These are phyloP conservation scores for Wickerhamiella brachini DNA, from an alignment of 805 yeast genomes.

Conservation along the genomic window DNA sequence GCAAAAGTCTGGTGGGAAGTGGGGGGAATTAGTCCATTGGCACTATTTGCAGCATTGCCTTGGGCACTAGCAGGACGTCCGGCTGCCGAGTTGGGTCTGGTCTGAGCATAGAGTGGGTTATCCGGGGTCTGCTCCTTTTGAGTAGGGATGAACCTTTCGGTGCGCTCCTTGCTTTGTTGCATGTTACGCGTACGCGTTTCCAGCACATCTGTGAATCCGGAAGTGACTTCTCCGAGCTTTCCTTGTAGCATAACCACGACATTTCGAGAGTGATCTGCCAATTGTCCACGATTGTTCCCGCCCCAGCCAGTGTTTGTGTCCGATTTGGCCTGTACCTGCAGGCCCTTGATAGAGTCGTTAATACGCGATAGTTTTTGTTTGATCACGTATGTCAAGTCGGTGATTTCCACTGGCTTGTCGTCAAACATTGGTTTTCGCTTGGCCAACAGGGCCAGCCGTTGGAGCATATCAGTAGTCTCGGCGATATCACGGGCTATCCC, in stretches of 20 bases:
- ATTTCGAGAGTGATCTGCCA: constrained; percentile 63
- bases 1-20: not conserved
- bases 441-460: constrained; percentile 72
- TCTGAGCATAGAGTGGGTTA: constrained; percentile 24
- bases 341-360: constrained; percentile 51
- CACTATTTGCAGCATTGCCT: not conserved
- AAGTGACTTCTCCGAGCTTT: constrained; percentile 81
- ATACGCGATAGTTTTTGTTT: constrained; percentile 75
- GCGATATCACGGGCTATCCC: constrained; percentile 80
- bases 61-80: not conserved
- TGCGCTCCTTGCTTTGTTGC: constrained; percentile 61
- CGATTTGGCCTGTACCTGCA: constrained; percentile 41
- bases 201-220: constrained; percentile 80
- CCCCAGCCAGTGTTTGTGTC: constrained; percentile 24
- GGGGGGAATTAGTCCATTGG: not conserved
- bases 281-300: constrained; percentile 31
- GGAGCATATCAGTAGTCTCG: constrained; percentile 65
- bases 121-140: constrained; percentile 16
- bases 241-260: constrained; percentile 79
- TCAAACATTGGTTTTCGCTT: constrained; percentile 83
- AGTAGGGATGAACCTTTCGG: constrained; percentile 66
- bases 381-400: constrained; percentile 73
- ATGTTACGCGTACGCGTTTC: constrained; percentile 79
- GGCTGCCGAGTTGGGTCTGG: not conserved
- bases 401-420: constrained; percentile 87